Conservation (phyloP, 306 rosid species). For the Parietaria judaica region DNA sequence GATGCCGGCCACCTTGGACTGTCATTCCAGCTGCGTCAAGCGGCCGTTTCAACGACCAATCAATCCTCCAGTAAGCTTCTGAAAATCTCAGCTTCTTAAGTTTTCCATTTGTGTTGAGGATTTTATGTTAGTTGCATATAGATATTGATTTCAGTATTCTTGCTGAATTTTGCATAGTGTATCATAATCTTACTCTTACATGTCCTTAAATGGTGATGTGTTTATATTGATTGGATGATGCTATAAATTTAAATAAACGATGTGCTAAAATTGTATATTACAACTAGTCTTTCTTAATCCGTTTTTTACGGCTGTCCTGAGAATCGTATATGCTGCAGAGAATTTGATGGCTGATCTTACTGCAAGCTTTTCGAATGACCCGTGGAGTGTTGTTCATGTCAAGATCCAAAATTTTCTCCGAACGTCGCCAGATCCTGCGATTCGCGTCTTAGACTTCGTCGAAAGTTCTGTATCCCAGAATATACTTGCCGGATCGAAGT, state of each 20-base stretch:
- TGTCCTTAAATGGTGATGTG: no score
- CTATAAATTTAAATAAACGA: no score
- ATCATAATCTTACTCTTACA: no score
- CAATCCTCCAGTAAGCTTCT: constrained; percentile 22
- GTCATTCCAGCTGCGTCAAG: constrained; percentile 19
- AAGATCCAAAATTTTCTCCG: constrained; percentile 27
- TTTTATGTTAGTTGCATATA: no score
- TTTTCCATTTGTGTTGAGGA: not conserved
- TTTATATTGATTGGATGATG: no score
- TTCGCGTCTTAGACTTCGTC: constrained; percentile 38
- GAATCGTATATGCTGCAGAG: constrained; percentile 14
- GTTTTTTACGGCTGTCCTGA: not conserved
- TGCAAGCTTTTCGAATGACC: not conserved
- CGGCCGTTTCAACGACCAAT: constrained; percentile 23
- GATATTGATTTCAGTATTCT: no score
- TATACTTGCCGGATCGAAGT: constrained; percentile 9
- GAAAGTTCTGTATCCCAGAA: constrained; percentile 18
- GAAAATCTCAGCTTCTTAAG: no score
- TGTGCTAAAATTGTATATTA: no score
- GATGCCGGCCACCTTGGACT: constrained; percentile 24
- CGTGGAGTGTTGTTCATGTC: constrained; percentile 9
- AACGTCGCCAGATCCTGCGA: constrained; percentile 36
- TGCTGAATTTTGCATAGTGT: no score
- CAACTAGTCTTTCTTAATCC: not conserved
- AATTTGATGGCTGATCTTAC: constrained; percentile 4